phyloP scores from a whole-genome alignment of 768 basidiomycete genomes.

The Boletus edulis region DNA sequence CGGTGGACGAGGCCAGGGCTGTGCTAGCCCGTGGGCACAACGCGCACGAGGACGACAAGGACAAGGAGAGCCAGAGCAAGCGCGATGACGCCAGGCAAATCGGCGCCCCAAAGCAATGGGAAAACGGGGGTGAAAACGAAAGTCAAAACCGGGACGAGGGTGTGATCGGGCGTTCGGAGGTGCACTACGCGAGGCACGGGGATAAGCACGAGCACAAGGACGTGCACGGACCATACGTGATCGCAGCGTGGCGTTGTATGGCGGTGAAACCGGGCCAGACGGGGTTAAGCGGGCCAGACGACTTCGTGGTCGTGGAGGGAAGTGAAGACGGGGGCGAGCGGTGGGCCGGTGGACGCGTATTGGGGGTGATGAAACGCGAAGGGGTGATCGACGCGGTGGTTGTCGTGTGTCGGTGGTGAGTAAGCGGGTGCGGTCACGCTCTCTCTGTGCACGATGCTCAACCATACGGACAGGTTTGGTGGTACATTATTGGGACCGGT shows the following conservation, averaged over 20 bases:
- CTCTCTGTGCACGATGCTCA: neutral
- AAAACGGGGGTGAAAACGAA: no score
- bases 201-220: neutral
- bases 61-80: no score
- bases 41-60: no score
- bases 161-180: no score
- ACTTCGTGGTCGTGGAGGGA: slow-evolving; percentile 65
- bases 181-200: neutral
- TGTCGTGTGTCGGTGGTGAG: slow-evolving; percentile 69
- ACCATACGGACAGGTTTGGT: slow-evolving; percentile 59
- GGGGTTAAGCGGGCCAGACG: slow-evolving; percentile 69
- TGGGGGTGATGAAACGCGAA: slow-evolving; percentile 67
- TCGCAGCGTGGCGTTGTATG: slow-evolving; percentile 81
- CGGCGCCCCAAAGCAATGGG: no score
- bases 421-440: neutral
- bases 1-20: slow-evolving; percentile 43
- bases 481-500: slow-evolving; percentile 77
- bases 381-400: slow-evolving; percentile 77
- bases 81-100: no score
- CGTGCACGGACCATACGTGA: slow-evolving; percentile 52
- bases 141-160: no score
- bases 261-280: slow-evolving; percentile 58
- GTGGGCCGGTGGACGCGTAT: slow-evolving; percentile 61
- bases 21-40: neutral
- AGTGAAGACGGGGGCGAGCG: slow-evolving; percentile 78